A percentile compares a stretch with the other conserved stretches of the same genome.
phyloP scores from a whole-genome alignment of 306 rosid species.

The Fagus sylvatica region DNA sequence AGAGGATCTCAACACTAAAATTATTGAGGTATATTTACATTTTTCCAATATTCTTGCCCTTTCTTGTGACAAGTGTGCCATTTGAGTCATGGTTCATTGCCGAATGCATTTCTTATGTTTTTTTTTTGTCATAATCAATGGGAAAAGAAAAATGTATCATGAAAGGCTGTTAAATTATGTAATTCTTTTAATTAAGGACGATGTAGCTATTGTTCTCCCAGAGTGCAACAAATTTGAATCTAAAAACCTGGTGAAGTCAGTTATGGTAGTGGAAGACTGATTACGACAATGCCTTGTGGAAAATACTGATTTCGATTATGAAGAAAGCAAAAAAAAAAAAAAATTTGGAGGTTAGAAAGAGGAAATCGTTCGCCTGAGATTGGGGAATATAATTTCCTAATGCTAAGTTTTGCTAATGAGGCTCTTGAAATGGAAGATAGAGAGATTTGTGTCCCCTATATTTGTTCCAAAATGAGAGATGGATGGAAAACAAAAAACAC shows the following conservation, averaged over 20 bases:
- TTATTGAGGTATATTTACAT: constrained; percentile 51
- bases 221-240: neutral
- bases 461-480: neutral
- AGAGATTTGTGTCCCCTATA: neutral
- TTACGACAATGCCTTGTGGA: neutral
- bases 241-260: neutral
- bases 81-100: too few relatives aligned
- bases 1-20: constrained; percentile 70
- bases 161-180: neutral
- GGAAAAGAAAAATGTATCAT: neutral
- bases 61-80: too few relatives aligned
- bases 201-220: neutral
- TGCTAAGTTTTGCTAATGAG: neutral
- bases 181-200: neutral
- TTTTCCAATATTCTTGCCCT: neutral
- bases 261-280: neutral
- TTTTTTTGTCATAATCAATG: neutral
- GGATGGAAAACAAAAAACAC: neutral
- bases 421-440: neutral
- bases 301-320: neutral
- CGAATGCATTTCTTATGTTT: too few relatives aligned
- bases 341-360: neutral
- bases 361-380: neutral
- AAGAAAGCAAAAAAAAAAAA: neutral
- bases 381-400: neutral